A percentile compares a stretch with the other conserved stretches of the same genome.
phyloP scores from a whole-genome alignment of 2,329 filamentous ascomycete genomes.

The Chrysoporthe deuterocubensis region DNA sequence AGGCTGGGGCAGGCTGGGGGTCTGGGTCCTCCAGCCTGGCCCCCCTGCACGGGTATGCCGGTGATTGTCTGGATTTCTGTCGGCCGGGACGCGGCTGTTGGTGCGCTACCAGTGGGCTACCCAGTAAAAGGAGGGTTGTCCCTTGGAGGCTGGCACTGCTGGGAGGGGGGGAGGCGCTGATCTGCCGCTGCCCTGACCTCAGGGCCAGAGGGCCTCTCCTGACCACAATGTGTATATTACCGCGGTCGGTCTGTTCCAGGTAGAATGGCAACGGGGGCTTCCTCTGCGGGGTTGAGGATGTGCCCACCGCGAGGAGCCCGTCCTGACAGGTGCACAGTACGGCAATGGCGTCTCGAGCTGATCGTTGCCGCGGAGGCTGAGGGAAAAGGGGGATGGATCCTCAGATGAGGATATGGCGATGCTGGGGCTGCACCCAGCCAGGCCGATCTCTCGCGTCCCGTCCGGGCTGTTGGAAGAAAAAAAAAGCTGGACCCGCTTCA shows the following conservation, averaged over 20 bases:
- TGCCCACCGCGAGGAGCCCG: neutral
- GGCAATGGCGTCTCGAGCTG: too few species aligned
- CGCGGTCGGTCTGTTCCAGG: neutral
- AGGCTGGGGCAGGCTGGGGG: too few species aligned
- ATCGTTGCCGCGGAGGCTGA: too few species aligned
- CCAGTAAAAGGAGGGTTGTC: too few species aligned
- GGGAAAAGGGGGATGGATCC: neutral
- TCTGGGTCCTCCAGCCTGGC: neutral
- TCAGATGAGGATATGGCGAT: neutral
- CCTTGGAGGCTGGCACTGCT: neutral
- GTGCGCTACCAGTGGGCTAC: too few species aligned
- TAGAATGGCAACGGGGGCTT: neutral
- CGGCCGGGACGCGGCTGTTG: neutral
- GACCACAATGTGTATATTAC: neutral
- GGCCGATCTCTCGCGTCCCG: neutral
- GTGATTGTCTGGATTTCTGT: neutral
- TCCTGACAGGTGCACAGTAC: too few species aligned
- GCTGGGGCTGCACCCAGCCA: neutral
- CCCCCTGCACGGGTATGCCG: constrained; percentile 4
- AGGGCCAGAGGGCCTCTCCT: neutral
- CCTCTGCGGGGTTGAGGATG: neutral
- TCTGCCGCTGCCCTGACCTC: neutral
- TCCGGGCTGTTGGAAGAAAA: neutral
- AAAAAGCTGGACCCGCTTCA: neutral
- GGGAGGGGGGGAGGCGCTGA: too few species aligned